Evolutionary conservation across 805 yeast genomes (phyloP), one percentile per base, ranked within the genome.

Genomic region (Wickerhamiella spandovensis): DNA sequence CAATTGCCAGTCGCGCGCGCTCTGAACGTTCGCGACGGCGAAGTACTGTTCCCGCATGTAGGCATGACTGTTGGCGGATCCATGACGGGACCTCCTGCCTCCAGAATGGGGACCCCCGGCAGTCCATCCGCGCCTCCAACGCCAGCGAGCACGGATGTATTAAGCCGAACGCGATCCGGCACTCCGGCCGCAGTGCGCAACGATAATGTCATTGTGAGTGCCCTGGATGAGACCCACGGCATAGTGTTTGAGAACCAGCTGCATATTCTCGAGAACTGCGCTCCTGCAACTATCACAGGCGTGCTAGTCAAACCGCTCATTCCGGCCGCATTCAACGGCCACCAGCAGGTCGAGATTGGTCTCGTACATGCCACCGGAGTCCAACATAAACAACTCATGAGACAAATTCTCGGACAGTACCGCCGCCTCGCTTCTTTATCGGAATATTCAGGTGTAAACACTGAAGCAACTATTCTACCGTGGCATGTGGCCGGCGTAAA

Each of bases 401-500:
- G 59, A 50, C 60, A 61, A 10, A 51, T 69, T 3, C 47, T 69
- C 28, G 58, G 60, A 12, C 72, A 69, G 53, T 68, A 60, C 54
- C 58, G 72, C 5, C 59, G 64, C 2, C 56, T 69, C 22, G 70
- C 70, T 2, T 56, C 67, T 5, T 52, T 64, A 25, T 64, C 67
- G 2, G 65, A 63, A 32, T 51, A 55, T 41, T 54, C 61, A 1
- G 72, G 72, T 2, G 67, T 69, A 3, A 54, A 59, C 23, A 50
- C 58, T 0, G 53, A 58, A 32, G 54, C 56, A 17, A 59, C 64
- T 0, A 54, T 67, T 2, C 44, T 63, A 22, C 73, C 73, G 1
- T 68, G 72, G 72, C 72, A 70, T 51, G 59, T 68, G 5, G 60
- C 55, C 41, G 71, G 69, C 2, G 65, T 61, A 0, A 60, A 55